Percentiles rank a stretch among this genome's conserved stretches.
These are phyloP conservation scores for Tubosaeta sp. DNA, from an alignment of 768 basidiomycete species.

Conservation along the genomic window DNA sequence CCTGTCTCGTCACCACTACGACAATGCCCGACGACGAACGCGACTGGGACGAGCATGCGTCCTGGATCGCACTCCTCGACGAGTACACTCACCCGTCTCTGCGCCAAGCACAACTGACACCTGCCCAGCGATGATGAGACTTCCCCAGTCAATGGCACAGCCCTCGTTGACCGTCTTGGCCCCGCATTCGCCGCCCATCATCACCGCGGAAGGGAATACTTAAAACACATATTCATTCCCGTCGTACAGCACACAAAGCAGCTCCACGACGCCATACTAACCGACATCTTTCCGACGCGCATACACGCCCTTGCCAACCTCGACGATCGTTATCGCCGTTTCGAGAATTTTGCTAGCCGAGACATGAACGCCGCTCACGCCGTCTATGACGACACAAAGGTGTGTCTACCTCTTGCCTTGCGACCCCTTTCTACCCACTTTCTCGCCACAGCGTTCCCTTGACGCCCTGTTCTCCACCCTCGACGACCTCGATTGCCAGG, in stretches of 20 bases:
- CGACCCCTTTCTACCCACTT: conserved; percentile 12
- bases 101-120: not conserved
- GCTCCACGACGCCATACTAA: conserved; percentile 33
- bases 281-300: conserved; percentile 30
- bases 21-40: conserved; percentile 7
- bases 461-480: conserved; percentile 42
- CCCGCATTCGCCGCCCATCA: conserved; percentile 33
- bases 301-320: conserved; percentile 45
- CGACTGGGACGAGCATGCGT: conserved; percentile 27
- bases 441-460: conserved; percentile 37
- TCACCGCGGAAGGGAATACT: conserved; percentile 24
- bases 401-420: conserved; percentile 23
- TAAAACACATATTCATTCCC: conserved; percentile 33
- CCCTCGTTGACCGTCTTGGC: conserved; percentile 47
- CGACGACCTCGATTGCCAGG: conserved; percentile 42
- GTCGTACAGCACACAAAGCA: conserved; percentile 32
- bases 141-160: conserved; percentile 39
- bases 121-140: conserved; percentile 32
- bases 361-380: conserved; percentile 42
- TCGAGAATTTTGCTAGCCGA: conserved; percentile 43
- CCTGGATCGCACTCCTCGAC: conserved; percentile 27
- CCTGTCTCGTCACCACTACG: conserved; percentile 5
- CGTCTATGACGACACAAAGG: conserved; percentile 41
- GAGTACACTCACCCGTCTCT: conserved; percentile 12
- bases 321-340: conserved; percentile 50